Conservation (phyloP, 805 yeast genomes). For the Teunomyces funiuensis region DNA sequence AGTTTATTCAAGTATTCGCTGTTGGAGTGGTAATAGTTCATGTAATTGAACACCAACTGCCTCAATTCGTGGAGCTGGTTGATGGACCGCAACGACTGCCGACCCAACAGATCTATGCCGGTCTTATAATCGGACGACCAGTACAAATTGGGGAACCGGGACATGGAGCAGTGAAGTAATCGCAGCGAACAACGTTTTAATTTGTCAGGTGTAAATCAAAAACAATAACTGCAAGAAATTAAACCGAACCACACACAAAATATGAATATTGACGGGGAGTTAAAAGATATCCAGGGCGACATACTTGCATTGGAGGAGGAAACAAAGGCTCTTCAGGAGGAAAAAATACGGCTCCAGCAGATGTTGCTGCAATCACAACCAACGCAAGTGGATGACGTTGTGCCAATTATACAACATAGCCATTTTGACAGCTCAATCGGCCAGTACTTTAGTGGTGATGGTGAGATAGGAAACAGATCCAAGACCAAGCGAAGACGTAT, state of each 20-base stretch:
- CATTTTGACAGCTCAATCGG: constrained; percentile 32
- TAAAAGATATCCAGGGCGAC: constrained; percentile 19
- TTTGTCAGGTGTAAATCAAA: background rate
- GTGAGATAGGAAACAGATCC: background rate
- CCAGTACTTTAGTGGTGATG: constrained; percentile 16
- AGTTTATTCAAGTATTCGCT: constrained; percentile 33
- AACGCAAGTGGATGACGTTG: constrained; percentile 6
- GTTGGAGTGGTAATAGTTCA: constrained; percentile 35
- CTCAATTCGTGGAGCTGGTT: constrained; percentile 42
- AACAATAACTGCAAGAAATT: background rate
- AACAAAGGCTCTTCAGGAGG: constrained; percentile 12
- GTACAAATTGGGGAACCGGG: constrained; percentile 33
- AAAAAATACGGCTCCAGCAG: constrained; percentile 1
- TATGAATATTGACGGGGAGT: constrained; percentile 11
- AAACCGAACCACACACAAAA: background rate
- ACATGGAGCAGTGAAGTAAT: constrained; percentile 5
- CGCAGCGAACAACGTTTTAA: background rate
- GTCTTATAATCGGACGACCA: constrained; percentile 44
- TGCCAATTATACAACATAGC: constrained; percentile 23
- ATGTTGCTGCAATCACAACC: constrained; percentile 1
- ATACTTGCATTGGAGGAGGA: constrained; percentile 20
- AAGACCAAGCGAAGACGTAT: background rate
- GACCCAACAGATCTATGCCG: constrained; percentile 32
- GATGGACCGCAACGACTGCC: constrained; percentile 33
- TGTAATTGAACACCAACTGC: constrained; percentile 34